phyloP scores from a whole-genome alignment of 1,139 yeast species.

The Yamadazyma jaroonii region DNA sequence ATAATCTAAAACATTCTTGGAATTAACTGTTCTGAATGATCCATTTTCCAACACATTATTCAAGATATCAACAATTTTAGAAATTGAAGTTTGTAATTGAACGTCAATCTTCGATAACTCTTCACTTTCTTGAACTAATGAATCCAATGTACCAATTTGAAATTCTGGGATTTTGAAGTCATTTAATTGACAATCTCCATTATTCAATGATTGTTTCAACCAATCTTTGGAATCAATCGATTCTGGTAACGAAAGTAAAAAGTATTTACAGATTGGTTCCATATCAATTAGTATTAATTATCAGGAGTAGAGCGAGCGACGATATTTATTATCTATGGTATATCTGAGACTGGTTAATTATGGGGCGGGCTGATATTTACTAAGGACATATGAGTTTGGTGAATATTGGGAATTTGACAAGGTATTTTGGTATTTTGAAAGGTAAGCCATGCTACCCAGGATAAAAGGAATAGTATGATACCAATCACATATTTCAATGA shows the following conservation, averaged over 20 bases:
- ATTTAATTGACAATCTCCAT: constrained; percentile 40
- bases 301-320: constrained; percentile 10
- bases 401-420: too few relatives aligned
- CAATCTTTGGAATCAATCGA: constrained; percentile 43
- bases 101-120: constrained; percentile 79
- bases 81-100: constrained; percentile 65
- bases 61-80: constrained; percentile 75
- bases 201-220: constrained; percentile 43
- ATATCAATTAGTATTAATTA: constrained; percentile 5
- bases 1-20: constrained; percentile 54
- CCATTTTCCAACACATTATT: constrained; percentile 43
- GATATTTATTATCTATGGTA: constrained; percentile 1
- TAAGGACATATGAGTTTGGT: neutral
- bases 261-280: constrained; percentile 29
- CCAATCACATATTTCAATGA: too few relatives aligned
- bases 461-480: too few relatives aligned
- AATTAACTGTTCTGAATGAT: constrained; percentile 34
- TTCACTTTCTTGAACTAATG: constrained; percentile 85
- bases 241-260: constrained; percentile 52
- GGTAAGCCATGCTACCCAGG: too few relatives aligned
- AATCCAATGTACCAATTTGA: constrained; percentile 93
- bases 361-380: neutral
- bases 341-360: neutral
- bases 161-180: constrained; percentile 75
- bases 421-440: too few relatives aligned